phyloP scores from a whole-genome alignment of 805 yeast genomes.

The Metschnikowia proteae region DNA sequence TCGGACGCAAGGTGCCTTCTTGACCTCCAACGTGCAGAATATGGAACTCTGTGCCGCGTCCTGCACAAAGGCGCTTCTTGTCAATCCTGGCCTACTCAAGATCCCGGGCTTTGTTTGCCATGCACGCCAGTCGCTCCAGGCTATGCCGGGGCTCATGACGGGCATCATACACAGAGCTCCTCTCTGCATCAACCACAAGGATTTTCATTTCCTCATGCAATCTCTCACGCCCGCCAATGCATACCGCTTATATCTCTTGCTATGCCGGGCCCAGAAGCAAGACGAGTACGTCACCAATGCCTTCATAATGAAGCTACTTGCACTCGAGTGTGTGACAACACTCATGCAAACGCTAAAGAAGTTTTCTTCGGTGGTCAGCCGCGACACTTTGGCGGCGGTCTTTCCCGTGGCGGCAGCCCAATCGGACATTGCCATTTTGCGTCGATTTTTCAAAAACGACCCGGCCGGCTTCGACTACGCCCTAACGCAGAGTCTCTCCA shows the following conservation, averaged over 20 bases:
- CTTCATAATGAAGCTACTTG: background rate
- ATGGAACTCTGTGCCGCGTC: background rate
- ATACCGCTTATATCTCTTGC: background rate
- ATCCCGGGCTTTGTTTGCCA: conserved; percentile 1
- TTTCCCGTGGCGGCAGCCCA: background rate
- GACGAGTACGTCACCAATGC: conserved; percentile 1
- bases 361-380: background rate
- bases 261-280: background rate
- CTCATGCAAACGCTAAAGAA: background rate
- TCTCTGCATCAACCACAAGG: background rate
- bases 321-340: background rate
- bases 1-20: background rate
- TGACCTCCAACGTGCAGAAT: background rate
- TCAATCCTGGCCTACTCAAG: background rate
- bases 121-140: background rate
- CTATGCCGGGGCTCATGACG: background rate
- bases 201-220: background rate
- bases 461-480: background rate
- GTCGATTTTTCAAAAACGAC: background rate
- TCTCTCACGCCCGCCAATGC: background rate
- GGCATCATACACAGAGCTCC: background rate
- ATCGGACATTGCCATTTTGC: background rate
- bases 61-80: background rate
- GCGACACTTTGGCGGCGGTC: background rate
- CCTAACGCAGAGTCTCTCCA: background rate